phyloP scores from a whole-genome alignment of 768 basidiomycete species.

The Xerocomellus intermedius region DNA sequence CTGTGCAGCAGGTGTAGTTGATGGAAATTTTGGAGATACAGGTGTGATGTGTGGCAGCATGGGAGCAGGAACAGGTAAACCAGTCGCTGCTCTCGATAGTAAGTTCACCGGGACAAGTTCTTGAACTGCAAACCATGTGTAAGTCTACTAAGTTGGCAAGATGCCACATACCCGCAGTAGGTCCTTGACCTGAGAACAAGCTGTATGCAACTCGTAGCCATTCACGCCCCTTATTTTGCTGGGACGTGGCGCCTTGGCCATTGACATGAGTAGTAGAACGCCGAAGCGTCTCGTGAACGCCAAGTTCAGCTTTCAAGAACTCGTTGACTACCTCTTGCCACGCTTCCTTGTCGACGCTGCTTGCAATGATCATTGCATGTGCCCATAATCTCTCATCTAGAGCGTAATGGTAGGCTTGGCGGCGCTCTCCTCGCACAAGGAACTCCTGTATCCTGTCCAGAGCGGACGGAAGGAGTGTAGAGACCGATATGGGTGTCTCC shows the following conservation, averaged over 20 bases:
- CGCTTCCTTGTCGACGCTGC: slow-evolving; percentile 86
- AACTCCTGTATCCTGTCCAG: slow-evolving; percentile 78
- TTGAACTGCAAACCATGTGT: slow-evolving; percentile 51
- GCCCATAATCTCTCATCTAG: slow-evolving; percentile 90
- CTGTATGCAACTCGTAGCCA: slow-evolving; percentile 79
- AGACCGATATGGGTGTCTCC: slow-evolving; percentile 56
- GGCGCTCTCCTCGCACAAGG: slow-evolving; percentile 80
- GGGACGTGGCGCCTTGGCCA: slow-evolving; percentile 20
- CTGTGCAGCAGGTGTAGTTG: slow-evolving; percentile 39
- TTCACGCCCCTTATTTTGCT: slow-evolving; percentile 56
- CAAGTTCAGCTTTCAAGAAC: slow-evolving; percentile 78
- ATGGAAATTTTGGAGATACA: slow-evolving; percentile 60
- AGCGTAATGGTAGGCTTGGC: slow-evolving; percentile 84
- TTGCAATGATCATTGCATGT: slow-evolving; percentile 93
- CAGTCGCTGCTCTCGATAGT: slow-evolving; percentile 40
- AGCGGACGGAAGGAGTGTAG: slow-evolving; percentile 57
- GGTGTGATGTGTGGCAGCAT: slow-evolving; percentile 47
- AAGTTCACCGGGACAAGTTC: slow-evolving; percentile 64
- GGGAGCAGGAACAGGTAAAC: slow-evolving; percentile 39
- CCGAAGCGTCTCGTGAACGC: slow-evolving; percentile 34
- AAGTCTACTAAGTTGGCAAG: neutral
- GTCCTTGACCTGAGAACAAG: slow-evolving; percentile 80
- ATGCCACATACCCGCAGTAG: slow-evolving; percentile 55
- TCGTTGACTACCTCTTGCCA: slow-evolving; percentile 91
- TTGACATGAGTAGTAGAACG: slow-evolving; percentile 12